Evolutionary conservation across 1,139 yeast genomes (phyloP).

Genomic region (Saccharomycopsis phalli): DNA sequence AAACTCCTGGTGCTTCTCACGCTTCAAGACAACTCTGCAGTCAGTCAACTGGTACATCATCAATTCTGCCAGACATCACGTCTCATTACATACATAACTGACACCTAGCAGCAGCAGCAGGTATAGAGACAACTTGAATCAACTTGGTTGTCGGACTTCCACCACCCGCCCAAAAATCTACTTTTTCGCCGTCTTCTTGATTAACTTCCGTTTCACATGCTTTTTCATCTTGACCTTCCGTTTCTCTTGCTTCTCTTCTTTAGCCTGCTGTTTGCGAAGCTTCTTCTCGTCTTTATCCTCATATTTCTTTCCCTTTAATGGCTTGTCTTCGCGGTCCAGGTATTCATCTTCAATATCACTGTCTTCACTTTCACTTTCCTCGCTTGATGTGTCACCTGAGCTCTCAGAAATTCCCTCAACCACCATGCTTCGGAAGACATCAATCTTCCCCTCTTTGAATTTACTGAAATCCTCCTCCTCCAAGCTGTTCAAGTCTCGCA

Average conservation of each 20-base stretch:
- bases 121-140: too few species aligned
- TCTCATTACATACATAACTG: too few species aligned
- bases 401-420: constrained; percentile 23
- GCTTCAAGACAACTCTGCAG: too few species aligned
- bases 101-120: too few species aligned
- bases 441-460: constrained; percentile 73
- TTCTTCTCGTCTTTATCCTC: constrained; percentile 83
- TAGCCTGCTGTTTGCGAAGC: constrained; percentile 74
- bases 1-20: too few species aligned
- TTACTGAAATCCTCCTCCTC: constrained; percentile 86
- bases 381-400: constrained; percentile 31
- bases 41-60: too few species aligned
- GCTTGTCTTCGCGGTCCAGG: constrained; percentile 35
- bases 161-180: neutral
- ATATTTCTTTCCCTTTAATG: constrained; percentile 60
- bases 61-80: too few species aligned
- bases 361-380: constrained; percentile 30
- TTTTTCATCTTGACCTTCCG: constrained; percentile 89
- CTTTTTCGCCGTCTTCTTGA: constrained; percentile 35
- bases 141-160: too few species aligned
- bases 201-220: constrained; percentile 73
- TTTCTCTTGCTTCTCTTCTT: constrained; percentile 78
- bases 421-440: constrained; percentile 56
- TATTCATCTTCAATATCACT: constrained; percentile 32
- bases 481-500: constrained; percentile 59